Evolutionary conservation across 2,329 filamentous ascomycete genomes (phyloP), one percentile per base, ranked within the genome.

Genomic region (Xylariaceae sp.): DNA sequence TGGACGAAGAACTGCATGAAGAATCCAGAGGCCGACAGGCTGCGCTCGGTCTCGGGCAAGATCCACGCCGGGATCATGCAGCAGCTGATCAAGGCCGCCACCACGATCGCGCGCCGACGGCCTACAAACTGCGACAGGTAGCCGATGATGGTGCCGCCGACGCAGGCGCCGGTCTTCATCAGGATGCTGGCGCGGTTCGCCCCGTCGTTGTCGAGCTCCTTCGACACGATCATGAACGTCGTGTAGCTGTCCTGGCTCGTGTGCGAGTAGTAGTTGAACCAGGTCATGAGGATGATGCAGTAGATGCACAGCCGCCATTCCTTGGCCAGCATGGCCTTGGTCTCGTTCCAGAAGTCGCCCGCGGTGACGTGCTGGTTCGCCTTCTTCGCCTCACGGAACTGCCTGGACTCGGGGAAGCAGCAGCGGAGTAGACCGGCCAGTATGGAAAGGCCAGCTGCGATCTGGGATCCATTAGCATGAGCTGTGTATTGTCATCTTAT

Each of bases 181-280:
- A 90, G 64, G 51, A 90, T 89, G n/a, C 79, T 84, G 13, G 85
- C 85, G n/a, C 84, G 79, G 7, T 76, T 84, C 4, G 85, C 83
- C 1, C 72, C 73, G 2, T 68, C 57, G 54, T 87, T 83, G 41
- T 72, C 56, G 44, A 90, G 72, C 48, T 81, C 79, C 64, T 90
- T 89, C 53, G 87, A 75, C 4, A 74, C 74, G 30, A 83, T 71
- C 82, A 90, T 85, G 60, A 89, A 89, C 3, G 86, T 89, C 0
- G 86, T 89, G 67, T 89, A 90, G 37, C 78, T 84, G 66, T 91
- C 87, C 61, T 91, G 86, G 18, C 80, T 84, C 2, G 85, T 87
- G 68, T 91, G 87, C 38, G 82, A 85, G 67, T 87, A 89, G 62
- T 73, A 81, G 65, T 82, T 83, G 69, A 81, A 81, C 74, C 83